Conservation (phyloP, 805 yeast species). For the Hanseniaspora meyeri region DNA sequence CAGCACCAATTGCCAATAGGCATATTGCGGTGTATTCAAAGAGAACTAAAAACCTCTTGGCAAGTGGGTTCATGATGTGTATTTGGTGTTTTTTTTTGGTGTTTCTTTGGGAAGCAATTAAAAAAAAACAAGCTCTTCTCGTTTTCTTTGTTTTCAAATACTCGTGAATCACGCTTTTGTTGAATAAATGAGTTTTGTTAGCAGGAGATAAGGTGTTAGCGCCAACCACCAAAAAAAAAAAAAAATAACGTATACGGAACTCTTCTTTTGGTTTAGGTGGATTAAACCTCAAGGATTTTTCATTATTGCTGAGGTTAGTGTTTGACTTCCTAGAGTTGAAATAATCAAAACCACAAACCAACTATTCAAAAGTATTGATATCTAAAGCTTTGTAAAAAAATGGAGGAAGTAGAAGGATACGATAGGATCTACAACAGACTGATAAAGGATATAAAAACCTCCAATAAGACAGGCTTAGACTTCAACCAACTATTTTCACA, state of each 20-base stretch:
- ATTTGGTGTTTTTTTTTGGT: not conserved
- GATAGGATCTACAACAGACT: not conserved
- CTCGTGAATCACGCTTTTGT: no score
- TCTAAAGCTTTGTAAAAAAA: not conserved
- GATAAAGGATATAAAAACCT: not conserved
- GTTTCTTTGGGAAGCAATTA: no score
- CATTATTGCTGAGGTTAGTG: no score
- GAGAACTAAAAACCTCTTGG: conserved; percentile 14
- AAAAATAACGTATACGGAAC: no score
- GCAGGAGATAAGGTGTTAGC: no score
- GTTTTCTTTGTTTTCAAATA: no score
- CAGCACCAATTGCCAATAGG: conserved; percentile 29
- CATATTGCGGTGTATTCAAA: conserved; percentile 24
- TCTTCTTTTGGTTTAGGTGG: no score
- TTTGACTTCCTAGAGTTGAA: no score
- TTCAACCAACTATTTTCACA: not conserved
- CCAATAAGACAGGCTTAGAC: not conserved
- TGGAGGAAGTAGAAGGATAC: not conserved
- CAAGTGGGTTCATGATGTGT: not conserved
- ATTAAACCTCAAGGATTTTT: no score
- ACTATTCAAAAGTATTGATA: not conserved
- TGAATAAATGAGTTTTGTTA: no score
- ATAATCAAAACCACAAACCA: not conserved
- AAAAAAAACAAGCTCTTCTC: not conserved
- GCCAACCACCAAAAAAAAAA: no score